Evolutionary conservation across 2,329 filamentous ascomycete species (phyloP), one percentile per base, ranked within the genome.

Genomic region (Beauveria australis): DNA sequence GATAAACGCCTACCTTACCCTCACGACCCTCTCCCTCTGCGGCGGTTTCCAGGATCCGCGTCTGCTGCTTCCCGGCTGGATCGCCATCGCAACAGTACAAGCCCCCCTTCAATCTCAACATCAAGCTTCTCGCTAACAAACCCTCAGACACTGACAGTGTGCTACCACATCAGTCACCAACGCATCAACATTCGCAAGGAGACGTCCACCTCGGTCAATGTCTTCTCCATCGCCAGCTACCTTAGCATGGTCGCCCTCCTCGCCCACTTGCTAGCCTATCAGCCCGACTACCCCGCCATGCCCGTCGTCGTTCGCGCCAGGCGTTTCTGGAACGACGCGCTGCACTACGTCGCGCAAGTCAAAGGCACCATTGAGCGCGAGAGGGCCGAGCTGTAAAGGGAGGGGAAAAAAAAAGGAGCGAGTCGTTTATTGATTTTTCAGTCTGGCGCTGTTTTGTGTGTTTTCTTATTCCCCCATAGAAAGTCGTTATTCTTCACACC

Each of bases 161-260:
- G 88, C 66, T 92, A 92, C 74, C 89, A 92, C 71, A 79, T 89
- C 63, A 90, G 87, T 16, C 87, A 92, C 72, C 86, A 88, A 66
- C 89, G 89, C 69, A 88, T 91, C 70, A 90, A 86, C 68, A 92
- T 92, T 67, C 85, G 87, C 68, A 90, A 89, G 69, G 89, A 91
- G 75, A 92, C 89, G 1, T 85, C 86, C 52, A 88, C 88, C 10
- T 89, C 88, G n/a, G 81, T 92, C 64, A 85, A 86, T 66, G 86
- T 91, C 64, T 89, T 92, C 70, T 90, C 87, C 56, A 84, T 89
- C 64, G 86, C 88, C 43, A 89, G 86, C 74, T 91, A 89, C 74
- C 81, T 90, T 67, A 90, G 84, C 74, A 89, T 92, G 85, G 81
- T 85, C 58, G 81, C 82, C 12, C 74, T 92, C 55, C 78, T 92